These are phyloP conservation scores for Corchorus olitorius DNA, from an alignment of 345 rosid genomes.

Conservation along the genomic window DNA sequence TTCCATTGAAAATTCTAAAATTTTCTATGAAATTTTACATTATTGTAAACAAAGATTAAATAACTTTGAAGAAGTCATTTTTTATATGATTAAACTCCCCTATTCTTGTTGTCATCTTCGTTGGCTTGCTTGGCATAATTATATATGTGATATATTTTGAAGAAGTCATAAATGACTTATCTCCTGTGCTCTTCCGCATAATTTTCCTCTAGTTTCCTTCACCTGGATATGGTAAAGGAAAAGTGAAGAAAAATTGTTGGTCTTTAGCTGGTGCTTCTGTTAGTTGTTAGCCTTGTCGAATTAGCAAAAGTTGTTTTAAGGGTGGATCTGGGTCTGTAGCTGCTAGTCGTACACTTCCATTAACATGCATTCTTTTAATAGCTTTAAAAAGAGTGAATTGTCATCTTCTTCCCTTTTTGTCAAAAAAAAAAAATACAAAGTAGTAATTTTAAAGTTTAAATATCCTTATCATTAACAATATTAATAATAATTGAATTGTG, in stretches of 20 bases:
- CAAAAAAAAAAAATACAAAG: too few species aligned
- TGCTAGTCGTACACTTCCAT: conserved; percentile 23
- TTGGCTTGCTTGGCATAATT: conserved; percentile 62
- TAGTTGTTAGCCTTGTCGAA: conserved; percentile 34
- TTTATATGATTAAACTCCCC: too few species aligned
- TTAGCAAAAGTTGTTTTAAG: conserved; percentile 33
- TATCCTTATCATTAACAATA: too few species aligned
- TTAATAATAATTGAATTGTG: too few species aligned
- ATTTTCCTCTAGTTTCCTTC: conserved; percentile 25
- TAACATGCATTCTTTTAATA: conserved; percentile 46
- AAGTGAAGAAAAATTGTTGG: conserved; percentile 34
- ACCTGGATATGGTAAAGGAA: conserved; percentile 37
- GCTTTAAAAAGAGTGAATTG: conserved; percentile 22
- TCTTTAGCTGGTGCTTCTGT: conserved; percentile 27
- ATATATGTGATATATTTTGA: conserved; percentile 67
- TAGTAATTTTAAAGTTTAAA: too few species aligned
- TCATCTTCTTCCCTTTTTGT: not conserved
- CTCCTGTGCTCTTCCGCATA: not conserved
- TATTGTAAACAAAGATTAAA: too few species aligned
- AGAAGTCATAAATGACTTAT: conserved; percentile 43
- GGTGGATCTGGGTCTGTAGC: conserved; percentile 27
- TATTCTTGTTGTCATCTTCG: conserved; percentile 38
- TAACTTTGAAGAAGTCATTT: too few species aligned
- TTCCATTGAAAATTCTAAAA: too few species aligned
- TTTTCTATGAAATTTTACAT: too few species aligned